A percentile compares a stretch with the other conserved stretches of the same genome.
phyloP scores from a whole-genome alignment of 2,329 filamentous ascomycete species.

The Phyllosticta citriasiana region DNA sequence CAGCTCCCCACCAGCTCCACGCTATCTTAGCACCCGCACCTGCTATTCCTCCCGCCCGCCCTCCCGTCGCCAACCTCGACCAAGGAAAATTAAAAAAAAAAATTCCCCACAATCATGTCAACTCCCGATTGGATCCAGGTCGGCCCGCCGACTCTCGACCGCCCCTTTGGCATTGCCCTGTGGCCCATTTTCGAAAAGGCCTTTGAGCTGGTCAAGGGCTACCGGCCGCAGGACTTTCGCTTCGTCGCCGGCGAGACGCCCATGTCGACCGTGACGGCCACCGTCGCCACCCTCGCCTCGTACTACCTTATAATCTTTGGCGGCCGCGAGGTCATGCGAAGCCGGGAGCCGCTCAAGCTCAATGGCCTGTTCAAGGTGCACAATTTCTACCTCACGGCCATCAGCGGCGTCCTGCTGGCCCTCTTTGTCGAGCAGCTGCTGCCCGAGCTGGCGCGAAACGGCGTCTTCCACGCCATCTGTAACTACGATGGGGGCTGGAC shows the following conservation, averaged over 20 bases:
- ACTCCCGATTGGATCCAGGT: conserved; percentile 43
- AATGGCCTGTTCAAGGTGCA: conserved; percentile 87
- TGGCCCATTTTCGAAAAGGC: conserved; percentile 93
- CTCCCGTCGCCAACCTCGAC: not conserved
- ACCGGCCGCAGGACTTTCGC: conserved; percentile 74
- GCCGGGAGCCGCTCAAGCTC: conserved; percentile 74
- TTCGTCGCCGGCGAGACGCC: conserved; percentile 75
- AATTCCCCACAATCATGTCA: conserved; percentile 33
- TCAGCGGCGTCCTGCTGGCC: conserved; percentile 69
- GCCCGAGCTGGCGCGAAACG: conserved; percentile 67
- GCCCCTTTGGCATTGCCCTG: conserved; percentile 80
- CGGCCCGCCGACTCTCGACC: conserved; percentile 69
- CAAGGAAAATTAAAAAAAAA: not conserved
- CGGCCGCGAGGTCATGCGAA: conserved; percentile 85
- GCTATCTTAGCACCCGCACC: not conserved
- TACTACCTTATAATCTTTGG: conserved; percentile 95
- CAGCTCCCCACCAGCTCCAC: not conserved
- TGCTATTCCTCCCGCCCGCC: not conserved
- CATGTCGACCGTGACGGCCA: conserved; percentile 82
- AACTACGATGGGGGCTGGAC: conserved; percentile 79
- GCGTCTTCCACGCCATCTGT: conserved; percentile 86
- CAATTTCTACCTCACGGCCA: conserved; percentile 85
- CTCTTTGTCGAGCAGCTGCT: conserved; percentile 89
- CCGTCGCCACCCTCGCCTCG: conserved; percentile 65
- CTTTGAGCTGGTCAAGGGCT: conserved; percentile 67